Conservation (phyloP, 257 asterid genomes). For the Salvia hispanica region DNA sequence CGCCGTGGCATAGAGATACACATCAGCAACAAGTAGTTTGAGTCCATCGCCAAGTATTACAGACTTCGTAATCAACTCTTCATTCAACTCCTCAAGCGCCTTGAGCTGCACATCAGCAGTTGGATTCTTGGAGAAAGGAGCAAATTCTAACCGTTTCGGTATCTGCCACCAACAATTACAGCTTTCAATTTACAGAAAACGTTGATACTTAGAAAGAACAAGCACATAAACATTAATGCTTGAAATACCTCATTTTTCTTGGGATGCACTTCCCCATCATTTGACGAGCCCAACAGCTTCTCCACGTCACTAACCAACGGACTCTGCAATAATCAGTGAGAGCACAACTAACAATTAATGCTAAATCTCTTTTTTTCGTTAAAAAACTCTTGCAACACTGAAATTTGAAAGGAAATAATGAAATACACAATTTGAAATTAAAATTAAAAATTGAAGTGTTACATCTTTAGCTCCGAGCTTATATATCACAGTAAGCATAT, state of each 20-base stretch:
- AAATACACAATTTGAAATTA: background rate
- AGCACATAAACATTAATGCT: background rate
- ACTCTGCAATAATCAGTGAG: slow-evolving; percentile 45
- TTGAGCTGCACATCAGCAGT: slow-evolving; percentile 29
- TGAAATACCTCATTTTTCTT: slow-evolving; percentile 53
- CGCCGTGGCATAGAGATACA: slow-evolving; percentile 60
- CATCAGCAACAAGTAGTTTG: slow-evolving; percentile 67
- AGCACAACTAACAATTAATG: background rate
- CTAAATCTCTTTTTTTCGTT: too few species aligned
- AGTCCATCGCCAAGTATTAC: slow-evolving; percentile 66
- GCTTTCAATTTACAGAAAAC: slow-evolving; percentile 15
- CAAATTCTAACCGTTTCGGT: slow-evolving; percentile 50
- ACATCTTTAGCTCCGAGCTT: background rate
- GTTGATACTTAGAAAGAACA: background rate
- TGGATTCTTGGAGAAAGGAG: slow-evolving; percentile 47
- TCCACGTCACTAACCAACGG: slow-evolving; percentile 36
- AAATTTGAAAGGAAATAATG: background rate
- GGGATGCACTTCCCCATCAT: slow-evolving; percentile 34
- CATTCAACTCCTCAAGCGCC: slow-evolving; percentile 63
- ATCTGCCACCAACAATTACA: slow-evolving; percentile 53
- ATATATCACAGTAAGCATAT: background rate
- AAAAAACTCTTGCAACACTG: too few species aligned
- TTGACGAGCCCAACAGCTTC: slow-evolving; percentile 51
- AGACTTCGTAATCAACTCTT: slow-evolving; percentile 63
- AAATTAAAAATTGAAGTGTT: background rate